A percentile compares a stretch with the other conserved stretches of the same genome.
phyloP scores from a whole-genome alignment of 192 early-diverging fungal genomes.

The Backusella psychrophila region DNA sequence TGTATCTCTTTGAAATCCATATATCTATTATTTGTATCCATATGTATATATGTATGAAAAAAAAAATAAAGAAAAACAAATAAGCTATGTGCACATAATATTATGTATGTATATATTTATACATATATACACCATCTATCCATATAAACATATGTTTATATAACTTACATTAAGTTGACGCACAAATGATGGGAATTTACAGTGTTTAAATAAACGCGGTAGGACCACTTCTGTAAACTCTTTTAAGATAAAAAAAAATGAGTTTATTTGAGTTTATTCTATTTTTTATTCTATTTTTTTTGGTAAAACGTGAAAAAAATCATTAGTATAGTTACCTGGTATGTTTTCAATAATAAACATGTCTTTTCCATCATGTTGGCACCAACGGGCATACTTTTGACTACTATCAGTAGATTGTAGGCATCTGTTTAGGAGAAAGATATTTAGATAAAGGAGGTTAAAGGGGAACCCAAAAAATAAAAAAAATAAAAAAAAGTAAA shows the following conservation, averaged over 20 bases:
- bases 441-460: conserved; percentile 1
- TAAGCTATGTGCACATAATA: neutral
- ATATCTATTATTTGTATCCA: conserved; percentile 34
- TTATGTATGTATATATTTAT: neutral
- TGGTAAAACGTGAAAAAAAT: conserved; percentile 8
- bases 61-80: neutral
- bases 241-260: neutral
- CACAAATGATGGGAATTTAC: conserved; percentile 50
- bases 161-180: conserved; percentile 47
- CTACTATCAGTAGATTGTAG: conserved; percentile 24
- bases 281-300: neutral
- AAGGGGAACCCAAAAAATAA: neutral
- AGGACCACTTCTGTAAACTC: conserved; percentile 42
- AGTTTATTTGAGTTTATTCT: neutral
- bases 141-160: neutral
- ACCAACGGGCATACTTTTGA: conserved; percentile 36
- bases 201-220: conserved; percentile 46
- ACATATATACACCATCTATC: neutral
- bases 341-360: conserved; percentile 43
- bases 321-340: conserved; percentile 26
- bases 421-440: conserved; percentile 17
- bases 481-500: neutral
- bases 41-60: neutral
- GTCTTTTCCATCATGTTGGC: conserved; percentile 26
- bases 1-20: conserved; percentile 48